Conservation (phyloP, 441 rosid species). For the Croton laevigatus region DNA sequence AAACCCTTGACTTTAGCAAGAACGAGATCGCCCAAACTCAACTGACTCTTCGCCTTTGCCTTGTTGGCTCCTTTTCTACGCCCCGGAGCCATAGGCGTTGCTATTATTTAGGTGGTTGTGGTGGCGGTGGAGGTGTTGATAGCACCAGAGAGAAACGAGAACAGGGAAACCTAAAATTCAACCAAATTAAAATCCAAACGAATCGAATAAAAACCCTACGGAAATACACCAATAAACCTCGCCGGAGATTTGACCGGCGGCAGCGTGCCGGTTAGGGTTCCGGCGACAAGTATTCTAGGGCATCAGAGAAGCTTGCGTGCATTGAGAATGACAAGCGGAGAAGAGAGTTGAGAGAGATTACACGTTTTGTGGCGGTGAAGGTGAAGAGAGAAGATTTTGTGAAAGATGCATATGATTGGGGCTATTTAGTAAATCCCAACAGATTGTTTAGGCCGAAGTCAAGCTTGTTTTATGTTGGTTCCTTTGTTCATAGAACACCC, state of each 20-base stretch:
- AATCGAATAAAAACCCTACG: neutral
- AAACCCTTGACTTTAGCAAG: conserved; percentile 98
- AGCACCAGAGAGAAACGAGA: neutral
- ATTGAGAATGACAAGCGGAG: neutral
- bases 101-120: neutral
- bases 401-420: neutral
- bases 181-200: neutral
- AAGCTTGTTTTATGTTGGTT: too few species aligned
- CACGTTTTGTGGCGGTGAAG: conserved; percentile 5
- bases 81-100: conserved; percentile 81
- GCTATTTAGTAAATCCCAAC: neutral
- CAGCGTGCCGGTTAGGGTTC: conserved; percentile 29
- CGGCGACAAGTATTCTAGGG: conserved; percentile 32
- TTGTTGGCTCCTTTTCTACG: conserved; percentile 90
- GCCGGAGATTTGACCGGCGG: conserved; percentile 35
- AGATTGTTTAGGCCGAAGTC: neutral
- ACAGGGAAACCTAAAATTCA: conserved; percentile 25
- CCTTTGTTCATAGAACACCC: too few species aligned
- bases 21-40: conserved; percentile 94
- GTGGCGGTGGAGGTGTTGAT: neutral
- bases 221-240: conserved; percentile 10
- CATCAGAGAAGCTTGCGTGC: conserved; percentile 18
- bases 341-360: conserved; percentile 7
- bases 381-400: conserved; percentile 6
- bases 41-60: conserved; percentile 55